Percentiles rank a stretch among this genome's conserved stretches.
phyloP scores from a whole-genome alignment of 2,329 filamentous ascomycete genomes.

The Aspergillus hiratsukae region DNA sequence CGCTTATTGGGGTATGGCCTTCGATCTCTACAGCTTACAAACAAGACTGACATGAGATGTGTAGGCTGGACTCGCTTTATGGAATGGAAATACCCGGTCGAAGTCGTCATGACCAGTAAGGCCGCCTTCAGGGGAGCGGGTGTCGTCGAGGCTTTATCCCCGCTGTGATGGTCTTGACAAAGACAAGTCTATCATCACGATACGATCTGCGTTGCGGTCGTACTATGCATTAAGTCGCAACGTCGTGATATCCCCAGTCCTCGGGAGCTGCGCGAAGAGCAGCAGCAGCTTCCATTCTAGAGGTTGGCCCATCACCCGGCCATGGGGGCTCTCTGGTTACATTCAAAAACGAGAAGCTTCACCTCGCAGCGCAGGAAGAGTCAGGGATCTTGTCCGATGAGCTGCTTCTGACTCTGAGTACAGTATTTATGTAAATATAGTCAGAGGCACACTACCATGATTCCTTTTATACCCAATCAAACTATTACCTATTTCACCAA shows the following conservation, averaged over 20 bases:
- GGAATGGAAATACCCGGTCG: slow-evolving; percentile 87
- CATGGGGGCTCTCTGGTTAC: background rate
- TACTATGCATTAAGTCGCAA: background rate
- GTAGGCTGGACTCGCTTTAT: slow-evolving; percentile 89
- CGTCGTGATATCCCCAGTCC: background rate
- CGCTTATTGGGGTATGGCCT: slow-evolving; percentile 79
- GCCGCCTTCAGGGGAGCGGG: slow-evolving; percentile 60
- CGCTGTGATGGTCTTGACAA: slow-evolving; percentile 26
- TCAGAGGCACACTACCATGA: background rate
- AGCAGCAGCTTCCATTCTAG: background rate
- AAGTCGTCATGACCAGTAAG: slow-evolving; percentile 61
- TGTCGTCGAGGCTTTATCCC: slow-evolving; percentile 52
- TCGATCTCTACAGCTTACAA: slow-evolving; percentile 10
- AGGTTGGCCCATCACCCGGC: background rate
- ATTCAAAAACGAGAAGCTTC: background rate
- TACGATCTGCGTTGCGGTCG: background rate
- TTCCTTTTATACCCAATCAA: slow-evolving; percentile 15
- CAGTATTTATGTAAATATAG: background rate
- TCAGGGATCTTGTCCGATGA: background rate
- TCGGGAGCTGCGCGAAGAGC: background rate
- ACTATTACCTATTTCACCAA: background rate
- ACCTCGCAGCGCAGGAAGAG: background rate
- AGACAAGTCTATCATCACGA: background rate
- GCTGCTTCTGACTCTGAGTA: background rate
- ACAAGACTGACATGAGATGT: background rate